phyloP scores from a whole-genome alignment of 2,329 filamentous ascomycete genomes.

The Curvularia hawaiiensis region DNA sequence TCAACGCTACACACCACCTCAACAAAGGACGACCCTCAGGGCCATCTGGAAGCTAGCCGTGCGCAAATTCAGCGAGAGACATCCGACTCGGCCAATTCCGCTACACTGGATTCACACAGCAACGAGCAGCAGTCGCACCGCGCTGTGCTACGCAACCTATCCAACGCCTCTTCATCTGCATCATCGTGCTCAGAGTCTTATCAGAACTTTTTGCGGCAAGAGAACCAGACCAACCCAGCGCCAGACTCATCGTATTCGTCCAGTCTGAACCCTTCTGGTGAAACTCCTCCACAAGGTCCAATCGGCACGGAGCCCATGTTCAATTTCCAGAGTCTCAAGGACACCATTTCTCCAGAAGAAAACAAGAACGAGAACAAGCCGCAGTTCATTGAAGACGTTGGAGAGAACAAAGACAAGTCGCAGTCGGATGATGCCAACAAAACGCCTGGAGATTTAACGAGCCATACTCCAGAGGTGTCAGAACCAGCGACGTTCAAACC shows the following conservation, averaged over 20 bases:
- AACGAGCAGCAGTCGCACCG: constrained; percentile 54
- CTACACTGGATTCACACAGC: constrained; percentile 48
- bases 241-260: constrained; percentile 55
- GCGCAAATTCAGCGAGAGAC: constrained; percentile 48
- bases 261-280: constrained; percentile 59
- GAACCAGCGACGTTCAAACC: constrained; percentile 35
- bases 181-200: constrained; percentile 77
- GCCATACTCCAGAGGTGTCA: constrained; percentile 9
- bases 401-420: constrained; percentile 13
- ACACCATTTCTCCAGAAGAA: constrained; percentile 74
- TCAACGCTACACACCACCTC: constrained; percentile 48
- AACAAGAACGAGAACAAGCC: constrained; percentile 50
- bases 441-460: not conserved
- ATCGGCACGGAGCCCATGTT: constrained; percentile 77
- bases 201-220: constrained; percentile 35
- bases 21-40: constrained; percentile 48
- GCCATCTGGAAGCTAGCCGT: constrained; percentile 53
- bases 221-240: constrained; percentile 38
- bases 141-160: constrained; percentile 80
- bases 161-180: constrained; percentile 81
- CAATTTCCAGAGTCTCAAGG: constrained; percentile 86
- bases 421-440: constrained; percentile 11
- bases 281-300: constrained; percentile 44
- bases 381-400: constrained; percentile 49
- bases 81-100: constrained; percentile 47